These are phyloP conservation scores for Carex littledalei DNA, from an alignment of 176 grass and related monocot genomes.

Conservation along the genomic window DNA sequence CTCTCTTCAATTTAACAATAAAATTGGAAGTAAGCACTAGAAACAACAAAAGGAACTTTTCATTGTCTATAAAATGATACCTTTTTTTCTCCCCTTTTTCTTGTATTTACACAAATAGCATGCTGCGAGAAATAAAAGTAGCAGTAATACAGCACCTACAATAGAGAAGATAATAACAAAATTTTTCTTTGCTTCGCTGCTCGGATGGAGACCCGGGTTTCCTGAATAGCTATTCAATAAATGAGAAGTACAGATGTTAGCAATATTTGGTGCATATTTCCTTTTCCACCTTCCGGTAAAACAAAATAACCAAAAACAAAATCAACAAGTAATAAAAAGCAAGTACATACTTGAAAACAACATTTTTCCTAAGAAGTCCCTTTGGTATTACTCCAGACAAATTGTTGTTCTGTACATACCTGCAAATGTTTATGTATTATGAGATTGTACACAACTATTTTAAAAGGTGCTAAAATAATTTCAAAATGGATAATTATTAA, in stretches of 20 bases:
- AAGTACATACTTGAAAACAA: slow-evolving; percentile 75
- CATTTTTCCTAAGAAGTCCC: slow-evolving; percentile 60
- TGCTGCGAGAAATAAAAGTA: slow-evolving; percentile 43
- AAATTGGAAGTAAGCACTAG: neutral
- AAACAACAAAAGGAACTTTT: neutral
- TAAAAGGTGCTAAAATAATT: neutral
- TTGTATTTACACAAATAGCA: slow-evolving; percentile 44
- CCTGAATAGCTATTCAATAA: slow-evolving; percentile 51
- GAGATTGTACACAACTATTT: neutral
- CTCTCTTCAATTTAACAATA: neutral
- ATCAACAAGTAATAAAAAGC: slow-evolving; percentile 17
- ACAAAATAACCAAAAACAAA: neutral
- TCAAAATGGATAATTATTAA: too few relatives aligned
- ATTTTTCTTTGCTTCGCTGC: slow-evolving; percentile 21
- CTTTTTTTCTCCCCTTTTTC: slow-evolving; percentile 40
- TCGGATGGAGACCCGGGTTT: slow-evolving; percentile 45
- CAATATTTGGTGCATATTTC: neutral
- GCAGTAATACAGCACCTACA: slow-evolving; percentile 45
- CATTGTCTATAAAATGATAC: neutral
- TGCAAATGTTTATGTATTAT: slow-evolving; percentile 34
- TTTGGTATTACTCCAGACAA: slow-evolving; percentile 59
- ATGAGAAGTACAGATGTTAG: neutral
- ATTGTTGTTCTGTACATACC: slow-evolving; percentile 91
- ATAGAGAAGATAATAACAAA: slow-evolving; percentile 50
- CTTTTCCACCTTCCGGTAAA: neutral